A percentile compares a stretch with the other conserved stretches of the same genome.
Conservation (phyloP, 1,139 yeast genomes). For the Magnusiomyces magnusii region DNA sequence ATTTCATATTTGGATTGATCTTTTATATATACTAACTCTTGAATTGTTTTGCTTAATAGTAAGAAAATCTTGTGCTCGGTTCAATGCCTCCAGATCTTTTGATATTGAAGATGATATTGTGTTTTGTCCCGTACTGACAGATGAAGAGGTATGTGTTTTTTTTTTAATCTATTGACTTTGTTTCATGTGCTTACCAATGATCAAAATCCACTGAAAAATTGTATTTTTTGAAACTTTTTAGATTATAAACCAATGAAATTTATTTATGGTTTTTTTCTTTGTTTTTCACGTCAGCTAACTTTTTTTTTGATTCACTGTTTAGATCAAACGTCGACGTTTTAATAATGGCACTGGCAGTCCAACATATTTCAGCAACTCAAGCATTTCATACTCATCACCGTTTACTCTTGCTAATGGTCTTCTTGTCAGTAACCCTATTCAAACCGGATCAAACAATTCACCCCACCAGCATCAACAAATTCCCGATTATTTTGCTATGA, state of each 20-base stretch:
- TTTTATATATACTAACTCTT: not conserved
- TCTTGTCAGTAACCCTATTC: not conserved
- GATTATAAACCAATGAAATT: not conserved
- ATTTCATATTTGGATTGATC: not conserved
- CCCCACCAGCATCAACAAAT: conserved; percentile 4
- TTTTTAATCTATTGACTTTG: not conserved
- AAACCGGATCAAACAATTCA: not conserved
- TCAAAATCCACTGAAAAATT: not conserved
- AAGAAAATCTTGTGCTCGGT: conserved; percentile 28
- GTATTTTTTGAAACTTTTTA: no score
- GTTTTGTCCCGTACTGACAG: conserved; percentile 40
- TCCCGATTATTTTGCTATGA: conserved; percentile 1
- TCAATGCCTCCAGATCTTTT: conserved; percentile 59
- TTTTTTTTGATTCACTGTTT: not conserved
- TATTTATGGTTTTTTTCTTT: not conserved
- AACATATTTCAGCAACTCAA: not conserved
- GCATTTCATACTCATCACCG: not conserved
- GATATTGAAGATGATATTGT: conserved; percentile 65
- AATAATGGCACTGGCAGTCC: not conserved
- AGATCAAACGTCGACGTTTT: not conserved
- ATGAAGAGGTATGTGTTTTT: not conserved
- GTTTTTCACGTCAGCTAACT: no score
- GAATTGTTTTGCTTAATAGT: not conserved
- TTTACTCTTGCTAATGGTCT: conserved; percentile 1
- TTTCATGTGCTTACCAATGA: not conserved